Evolutionary conservation across 352 stramenopile genomes (phyloP).

Genomic region (Globisporangium splendens): DNA sequence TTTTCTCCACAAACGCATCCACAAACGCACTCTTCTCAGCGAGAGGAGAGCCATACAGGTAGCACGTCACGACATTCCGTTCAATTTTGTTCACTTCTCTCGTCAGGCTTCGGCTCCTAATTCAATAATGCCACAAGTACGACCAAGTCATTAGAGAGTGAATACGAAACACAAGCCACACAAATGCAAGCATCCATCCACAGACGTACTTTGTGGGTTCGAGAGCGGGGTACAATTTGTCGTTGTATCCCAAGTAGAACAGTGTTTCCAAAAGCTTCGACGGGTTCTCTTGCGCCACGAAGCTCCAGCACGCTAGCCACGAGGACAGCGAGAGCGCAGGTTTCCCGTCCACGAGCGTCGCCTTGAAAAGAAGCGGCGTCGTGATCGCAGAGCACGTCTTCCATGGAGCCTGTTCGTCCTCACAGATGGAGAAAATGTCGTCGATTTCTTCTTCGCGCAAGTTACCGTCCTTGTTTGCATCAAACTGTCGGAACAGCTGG

Average conservation of each 20-base stretch:
- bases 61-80: conserved; percentile 69
- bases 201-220: conserved; percentile 59
- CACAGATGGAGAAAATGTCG: conserved; percentile 82
- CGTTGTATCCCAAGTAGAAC: conserved; percentile 83
- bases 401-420: conserved; percentile 67
- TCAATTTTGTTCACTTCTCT: conserved; percentile 56
- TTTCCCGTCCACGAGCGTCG: conserved; percentile 47
- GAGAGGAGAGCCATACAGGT: conserved; percentile 45
- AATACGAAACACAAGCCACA: not conserved
- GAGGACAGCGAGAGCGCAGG: conserved; percentile 45
- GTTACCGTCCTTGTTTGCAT: conserved; percentile 77
- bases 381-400: conserved; percentile 55
- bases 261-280: conserved; percentile 70
- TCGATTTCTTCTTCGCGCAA: conserved; percentile 65
- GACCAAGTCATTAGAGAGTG: too few relatives aligned
- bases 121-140: not conserved
- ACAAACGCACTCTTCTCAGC: conserved; percentile 57
- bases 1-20: conserved; percentile 43
- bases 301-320: conserved; percentile 73
- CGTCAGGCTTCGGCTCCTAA: conserved; percentile 46
- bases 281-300: conserved; percentile 73
- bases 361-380: conserved; percentile 53
- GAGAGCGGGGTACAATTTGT: conserved; percentile 59
- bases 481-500: conserved; percentile 78
- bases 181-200: not conserved